Evolutionary conservation across 306 rosid genomes (phyloP).

Genomic region (Bauhinia variegata): DNA sequence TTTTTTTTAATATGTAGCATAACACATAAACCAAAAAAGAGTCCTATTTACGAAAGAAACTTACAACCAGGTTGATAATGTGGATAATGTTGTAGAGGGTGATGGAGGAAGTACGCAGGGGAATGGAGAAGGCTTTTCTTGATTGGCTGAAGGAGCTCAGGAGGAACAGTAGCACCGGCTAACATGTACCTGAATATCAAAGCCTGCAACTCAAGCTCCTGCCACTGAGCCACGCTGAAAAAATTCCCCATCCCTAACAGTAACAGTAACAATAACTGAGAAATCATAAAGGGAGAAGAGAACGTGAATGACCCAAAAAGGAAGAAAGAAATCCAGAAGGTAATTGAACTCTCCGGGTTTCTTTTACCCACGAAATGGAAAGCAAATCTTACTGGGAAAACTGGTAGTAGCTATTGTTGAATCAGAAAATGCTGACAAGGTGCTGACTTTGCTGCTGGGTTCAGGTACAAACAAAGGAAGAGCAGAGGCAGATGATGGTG

Average conservation of each 20-base stretch:
- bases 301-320: constrained; percentile 16
- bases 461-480: constrained; percentile 79
- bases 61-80: constrained; percentile 69
- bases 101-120: constrained; percentile 56
- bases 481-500: constrained; percentile 51
- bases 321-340: constrained; percentile 22
- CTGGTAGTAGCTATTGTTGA: constrained; percentile 50
- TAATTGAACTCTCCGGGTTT: constrained; percentile 29
- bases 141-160: constrained; percentile 86
- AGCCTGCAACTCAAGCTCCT: constrained; percentile 95
- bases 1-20: neutral
- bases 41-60: constrained; percentile 19
- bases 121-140: constrained; percentile 72
- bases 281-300: neutral
- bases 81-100: constrained; percentile 61
- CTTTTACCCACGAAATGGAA: constrained; percentile 7
- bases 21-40: neutral
- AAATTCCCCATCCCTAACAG: constrained; percentile 73
- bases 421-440: constrained; percentile 61
- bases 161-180: constrained; percentile 87
- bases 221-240: constrained; percentile 89
- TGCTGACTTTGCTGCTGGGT: constrained; percentile 56
- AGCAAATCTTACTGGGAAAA: constrained; percentile 62
- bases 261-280: neutral
- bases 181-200: constrained; percentile 82